These are phyloP conservation scores for Otatea glauca DNA, from an alignment of 176 grass and related monocot species.

Conservation along the genomic window DNA sequence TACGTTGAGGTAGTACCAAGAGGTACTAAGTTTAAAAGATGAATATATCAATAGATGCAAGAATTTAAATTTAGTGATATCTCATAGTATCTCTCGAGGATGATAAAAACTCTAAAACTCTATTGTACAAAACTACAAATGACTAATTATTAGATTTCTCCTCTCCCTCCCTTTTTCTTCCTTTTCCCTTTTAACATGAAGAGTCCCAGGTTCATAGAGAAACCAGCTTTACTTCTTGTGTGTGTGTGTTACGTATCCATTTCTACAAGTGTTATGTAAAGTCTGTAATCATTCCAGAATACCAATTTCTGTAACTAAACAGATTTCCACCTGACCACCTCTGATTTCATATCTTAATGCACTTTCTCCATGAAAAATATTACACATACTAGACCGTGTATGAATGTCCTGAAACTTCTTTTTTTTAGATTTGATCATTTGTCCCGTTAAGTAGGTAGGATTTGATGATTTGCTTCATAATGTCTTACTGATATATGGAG, in stretches of 20 bases:
- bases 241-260: neutral
- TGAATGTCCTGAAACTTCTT: neutral
- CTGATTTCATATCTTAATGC: neutral
- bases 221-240: too few species aligned
- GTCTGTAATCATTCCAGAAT: neutral
- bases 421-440: too few species aligned
- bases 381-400: neutral
- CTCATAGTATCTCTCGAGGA: too few species aligned
- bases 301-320: slow-evolving; percentile 3
- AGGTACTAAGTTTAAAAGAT: too few species aligned
- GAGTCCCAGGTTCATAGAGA: neutral
- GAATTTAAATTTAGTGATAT: too few species aligned
- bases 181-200: neutral
- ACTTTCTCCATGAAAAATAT: neutral
- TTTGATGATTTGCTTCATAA: too few species aligned
- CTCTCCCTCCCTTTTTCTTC: neutral
- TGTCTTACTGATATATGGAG: too few species aligned
- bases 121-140: neutral
- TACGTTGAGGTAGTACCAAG: too few species aligned
- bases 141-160: neutral
- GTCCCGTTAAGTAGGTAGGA: too few species aligned
- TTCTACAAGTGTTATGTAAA: slow-evolving; percentile 1
- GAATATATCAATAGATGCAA: too few species aligned
- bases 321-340: too few species aligned
- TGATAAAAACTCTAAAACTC: too few species aligned